Percentiles rank a stretch among this genome's conserved stretches.
Conservation (phyloP, 1,139 yeast species). For the Torulaspora globosa region DNA sequence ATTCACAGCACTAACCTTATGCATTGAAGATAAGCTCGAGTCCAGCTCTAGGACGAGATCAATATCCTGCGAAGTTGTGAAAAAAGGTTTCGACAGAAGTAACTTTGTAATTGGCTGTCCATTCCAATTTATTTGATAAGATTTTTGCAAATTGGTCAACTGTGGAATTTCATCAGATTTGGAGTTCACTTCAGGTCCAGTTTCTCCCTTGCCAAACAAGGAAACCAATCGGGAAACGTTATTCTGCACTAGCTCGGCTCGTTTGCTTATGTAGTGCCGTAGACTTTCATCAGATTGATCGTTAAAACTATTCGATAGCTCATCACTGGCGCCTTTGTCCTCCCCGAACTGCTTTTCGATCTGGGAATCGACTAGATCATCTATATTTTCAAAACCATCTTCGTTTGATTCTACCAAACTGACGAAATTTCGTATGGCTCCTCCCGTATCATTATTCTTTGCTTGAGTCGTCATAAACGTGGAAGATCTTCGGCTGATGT, state of each 20-base stretch:
- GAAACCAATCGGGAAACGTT: conserved; percentile 9
- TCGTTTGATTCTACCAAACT: conserved; percentile 18
- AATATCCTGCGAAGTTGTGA: conserved; percentile 49
- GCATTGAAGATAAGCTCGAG: conserved; percentile 8
- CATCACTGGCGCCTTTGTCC: conserved; percentile 10
- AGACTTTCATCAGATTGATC: conserved; percentile 4
- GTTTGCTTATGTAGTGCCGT: conserved; percentile 8
- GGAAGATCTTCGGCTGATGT: conserved; percentile 21
- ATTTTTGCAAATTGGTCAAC: conserved; percentile 34
- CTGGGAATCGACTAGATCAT: conserved; percentile 30
- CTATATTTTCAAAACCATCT: conserved; percentile 23
- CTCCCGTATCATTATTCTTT: conserved; percentile 8
- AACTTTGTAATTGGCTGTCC: conserved; percentile 36
- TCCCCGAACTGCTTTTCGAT: conserved; percentile 29
- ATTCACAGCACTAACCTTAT: conserved; percentile 34
- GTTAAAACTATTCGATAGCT: conserved; percentile 10
- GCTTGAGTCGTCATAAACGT: conserved; percentile 12
- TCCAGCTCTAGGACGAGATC: conserved; percentile 39
- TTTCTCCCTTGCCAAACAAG: conserved; percentile 1
- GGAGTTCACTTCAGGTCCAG: conserved; percentile 1
- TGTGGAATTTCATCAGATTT: conserved; percentile 26
- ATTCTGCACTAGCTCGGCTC: conserved; percentile 7
- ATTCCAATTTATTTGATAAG: conserved; percentile 37
- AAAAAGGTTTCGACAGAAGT: conserved; percentile 43
- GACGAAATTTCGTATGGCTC: conserved; percentile 22